Percentiles rank a stretch among this genome's conserved stretches.
These are phyloP conservation scores for Tolypocladium pustulatum DNA, from an alignment of 2,329 filamentous ascomycete genomes.

Conservation along the genomic window DNA sequence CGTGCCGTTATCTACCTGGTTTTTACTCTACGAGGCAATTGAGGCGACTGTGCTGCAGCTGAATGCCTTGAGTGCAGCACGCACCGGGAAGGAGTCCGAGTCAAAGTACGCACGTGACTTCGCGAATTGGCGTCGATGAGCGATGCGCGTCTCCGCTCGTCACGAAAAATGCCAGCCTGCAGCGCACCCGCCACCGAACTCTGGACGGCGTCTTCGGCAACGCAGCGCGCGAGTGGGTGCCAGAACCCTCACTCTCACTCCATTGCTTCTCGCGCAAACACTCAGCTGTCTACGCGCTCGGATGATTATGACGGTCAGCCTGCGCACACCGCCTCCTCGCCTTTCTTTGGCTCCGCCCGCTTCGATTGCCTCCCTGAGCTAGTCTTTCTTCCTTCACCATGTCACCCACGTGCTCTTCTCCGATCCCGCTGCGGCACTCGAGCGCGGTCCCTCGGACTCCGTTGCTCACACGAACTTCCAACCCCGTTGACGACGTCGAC, in stretches of 20 bases:
- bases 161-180: slow-evolving; percentile 4
- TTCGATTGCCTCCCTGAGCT: slow-evolving; percentile 1
- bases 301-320: neutral
- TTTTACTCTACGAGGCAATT: neutral
- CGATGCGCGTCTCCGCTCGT: slow-evolving; percentile 6
- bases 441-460: slow-evolving; percentile 17
- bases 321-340: slow-evolving; percentile 3
- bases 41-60: neutral
- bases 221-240: neutral
- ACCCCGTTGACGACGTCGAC: slow-evolving; percentile 27
- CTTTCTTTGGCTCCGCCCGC: slow-evolving; percentile 4
- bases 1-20: neutral
- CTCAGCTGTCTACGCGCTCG: neutral
- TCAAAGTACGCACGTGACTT: slow-evolving; percentile 13
- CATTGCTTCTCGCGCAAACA: neutral
- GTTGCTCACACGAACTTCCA: slow-evolving; percentile 12
- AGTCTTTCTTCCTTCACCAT: slow-evolving; percentile 9
- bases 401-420: slow-evolving; percentile 20
- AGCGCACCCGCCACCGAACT: neutral
- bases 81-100: neutral
- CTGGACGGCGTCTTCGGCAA: neutral
- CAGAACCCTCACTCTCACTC: neutral
- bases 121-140: slow-evolving; percentile 6
- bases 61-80: neutral
- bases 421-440: slow-evolving; percentile 19